These are phyloP conservation scores for Oryza punctata DNA, from an alignment of 176 grass and related monocot genomes.

Conservation along the genomic window DNA sequence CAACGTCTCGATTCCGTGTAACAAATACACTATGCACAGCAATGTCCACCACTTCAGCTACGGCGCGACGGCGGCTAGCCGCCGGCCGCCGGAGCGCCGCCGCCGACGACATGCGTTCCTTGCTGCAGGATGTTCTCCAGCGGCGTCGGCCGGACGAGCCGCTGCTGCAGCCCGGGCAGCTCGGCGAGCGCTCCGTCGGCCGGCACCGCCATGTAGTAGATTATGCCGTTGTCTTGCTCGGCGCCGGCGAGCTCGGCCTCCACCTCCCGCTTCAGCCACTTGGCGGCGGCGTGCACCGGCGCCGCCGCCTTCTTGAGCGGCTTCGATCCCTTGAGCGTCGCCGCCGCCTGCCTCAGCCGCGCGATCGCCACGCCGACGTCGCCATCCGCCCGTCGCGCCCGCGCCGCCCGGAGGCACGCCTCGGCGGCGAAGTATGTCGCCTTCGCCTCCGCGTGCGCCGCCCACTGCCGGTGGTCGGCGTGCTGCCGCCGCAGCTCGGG, in stretches of 20 bases:
- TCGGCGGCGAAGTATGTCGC: conserved; percentile 56
- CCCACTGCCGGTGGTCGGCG: conserved; percentile 51
- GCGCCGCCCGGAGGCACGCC: conserved; percentile 51
- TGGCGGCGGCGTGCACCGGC: conserved; percentile 43
- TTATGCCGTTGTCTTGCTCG: conserved; percentile 58
- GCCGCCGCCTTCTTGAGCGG: conserved; percentile 41
- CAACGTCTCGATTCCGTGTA: no score
- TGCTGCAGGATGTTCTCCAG: conserved; percentile 18
- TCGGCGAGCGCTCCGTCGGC: conserved; percentile 26
- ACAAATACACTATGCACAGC: no score
- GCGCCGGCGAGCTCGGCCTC: conserved; percentile 49
- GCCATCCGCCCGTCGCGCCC: conserved; percentile 37
- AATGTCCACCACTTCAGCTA: no score
- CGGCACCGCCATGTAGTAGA: conserved; percentile 61
- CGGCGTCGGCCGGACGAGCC: conserved; percentile 24
- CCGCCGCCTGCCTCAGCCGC: conserved; percentile 44
- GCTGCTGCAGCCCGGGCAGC: conserved; percentile 33
- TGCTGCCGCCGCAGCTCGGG: conserved; percentile 33
- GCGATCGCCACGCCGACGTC: conserved; percentile 22
- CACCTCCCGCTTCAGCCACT: conserved; percentile 46
- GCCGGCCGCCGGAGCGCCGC: not conserved
- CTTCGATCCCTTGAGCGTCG: conserved; percentile 37
- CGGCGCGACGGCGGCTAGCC: not conserved
- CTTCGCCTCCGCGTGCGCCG: conserved; percentile 53
- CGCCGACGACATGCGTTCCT: not conserved